These are phyloP conservation scores for Linderniella brevidens DNA, from an alignment of 257 asterid species.

Conservation along the genomic window DNA sequence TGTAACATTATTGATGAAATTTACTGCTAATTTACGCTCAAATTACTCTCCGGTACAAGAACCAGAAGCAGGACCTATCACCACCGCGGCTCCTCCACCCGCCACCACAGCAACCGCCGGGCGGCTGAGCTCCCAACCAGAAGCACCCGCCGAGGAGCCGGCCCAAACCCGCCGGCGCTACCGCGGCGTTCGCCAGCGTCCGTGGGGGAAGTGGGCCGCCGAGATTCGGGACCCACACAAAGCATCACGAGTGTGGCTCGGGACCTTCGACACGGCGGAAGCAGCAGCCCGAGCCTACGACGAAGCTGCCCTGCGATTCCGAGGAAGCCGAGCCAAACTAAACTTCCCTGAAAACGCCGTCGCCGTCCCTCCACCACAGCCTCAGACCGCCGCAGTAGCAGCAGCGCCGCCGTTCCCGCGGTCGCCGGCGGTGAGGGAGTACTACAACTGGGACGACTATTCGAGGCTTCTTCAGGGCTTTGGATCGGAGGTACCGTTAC, in stretches of 20 bases:
- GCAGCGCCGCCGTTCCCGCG: too few relatives aligned
- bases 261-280: constrained; percentile 59
- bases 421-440: constrained; percentile 16
- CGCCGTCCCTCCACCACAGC: constrained; percentile 13
- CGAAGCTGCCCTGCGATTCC: constrained; percentile 47
- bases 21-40: too few relatives aligned
- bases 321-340: constrained; percentile 52
- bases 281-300: constrained; percentile 62
- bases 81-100: not conserved
- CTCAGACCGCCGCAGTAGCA: too few relatives aligned
- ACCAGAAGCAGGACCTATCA: constrained; percentile 3
- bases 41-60: not conserved
- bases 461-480: constrained; percentile 26
- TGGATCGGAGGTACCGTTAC: too few relatives aligned
- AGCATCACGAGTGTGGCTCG: constrained; percentile 53
- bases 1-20: too few relatives aligned
- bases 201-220: constrained; percentile 79
- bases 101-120: too few relatives aligned
- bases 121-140: too few relatives aligned
- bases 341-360: constrained; percentile 46
- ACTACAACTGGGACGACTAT: constrained; percentile 20
- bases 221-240: constrained; percentile 55
- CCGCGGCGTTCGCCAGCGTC: constrained; percentile 55
- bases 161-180: constrained; percentile 23
- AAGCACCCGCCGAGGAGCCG: too few relatives aligned